Base-by-base conservation (phyloP, 163 green algal species). In the Scenedesmus sp. region DNA sequence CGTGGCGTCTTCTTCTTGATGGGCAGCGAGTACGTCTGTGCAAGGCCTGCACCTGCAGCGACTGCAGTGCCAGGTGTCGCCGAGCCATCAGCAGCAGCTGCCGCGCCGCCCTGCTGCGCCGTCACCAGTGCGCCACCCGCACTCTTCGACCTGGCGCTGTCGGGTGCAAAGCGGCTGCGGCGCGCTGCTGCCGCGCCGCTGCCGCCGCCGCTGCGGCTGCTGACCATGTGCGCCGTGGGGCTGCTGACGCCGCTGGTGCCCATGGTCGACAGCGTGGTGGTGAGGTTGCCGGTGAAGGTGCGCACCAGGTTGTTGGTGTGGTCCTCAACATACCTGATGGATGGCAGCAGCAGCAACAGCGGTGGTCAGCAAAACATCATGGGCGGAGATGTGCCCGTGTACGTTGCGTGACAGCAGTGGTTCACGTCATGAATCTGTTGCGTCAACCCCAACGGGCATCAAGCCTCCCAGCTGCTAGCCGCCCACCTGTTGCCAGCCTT, bases 221-320 rank as follows among this genome's bases (percentile, higher is more conserved):
- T 68, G 35, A 37, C 37, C 37, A 49, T 51, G 49, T 65, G 30
- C 7, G 42, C 20, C 7, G n/a, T 59, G n/a, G 37, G 33, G 56
- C 49, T 73, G 73, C 30, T 72, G 43, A 53, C n/a, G 30, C n/a
- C 49, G 43, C 42, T 49, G n/a, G 65, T 83, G 68, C 20, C 35
- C 43, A 89, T 59, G 56, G 43, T 70, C 3, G 78, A 59, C 85
- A 91, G 87, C 78, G 82, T 68, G 18, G 87, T 15, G 12, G 87
- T 87, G 13, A 91, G 78, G 87, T 91, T 91, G 79, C 87, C 87
- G 6, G 87, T 91, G 37, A 91, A 91, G n/a, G 87, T 91, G 87
- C 78, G 87, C 56, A 91, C 79, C 76, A 91, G 56, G 51, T 70
- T 81, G 78, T 91, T 91, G 87, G 87, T 86, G 51, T 87, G 73